Evolutionary conservation across 1,284 basidiomycete genomes (phyloP), one percentile per base, ranked within the genome.

Genomic region (Bondarzewia mesenterica): DNA sequence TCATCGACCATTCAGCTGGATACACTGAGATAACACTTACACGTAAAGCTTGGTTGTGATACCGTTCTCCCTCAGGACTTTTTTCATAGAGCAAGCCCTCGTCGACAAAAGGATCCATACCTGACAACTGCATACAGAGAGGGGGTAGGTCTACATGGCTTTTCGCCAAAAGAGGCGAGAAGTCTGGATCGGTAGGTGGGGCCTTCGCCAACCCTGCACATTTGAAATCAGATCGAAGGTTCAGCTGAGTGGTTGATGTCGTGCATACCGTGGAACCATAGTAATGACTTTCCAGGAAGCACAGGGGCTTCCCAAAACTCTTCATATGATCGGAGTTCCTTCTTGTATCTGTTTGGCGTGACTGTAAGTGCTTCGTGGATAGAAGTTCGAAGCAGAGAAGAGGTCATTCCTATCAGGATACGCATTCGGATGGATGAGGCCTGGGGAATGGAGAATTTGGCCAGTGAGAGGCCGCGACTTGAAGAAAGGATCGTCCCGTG

Each of bases 401-500:
- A 39, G 12, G 23, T 18, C 42, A 7, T 12, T 37, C 32, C 39
- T 44, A 18, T 23, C 22, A 12, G 47, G 38, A 29, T 49, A 44
- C 8, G 39, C 50, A 15, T 54, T 47, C 14, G 41, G 37, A 27
- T 56, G 52, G 16, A 53, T 8, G 8, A 57, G 27, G 14, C 25
- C 15, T 15, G 58, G 58, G 16, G 38, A 29, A 6, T 44, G 21
- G 3, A 61, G 44, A 14, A 53, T n/a, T 25, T 54, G 55, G 3
- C 58, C 59, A 7, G 57, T 58, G 20, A 57, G 35, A 3, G 26
- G 47, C 21, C 41, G 50, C 3, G 39, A 42, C 6, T 26, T n/a
- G 48, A 60, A 57, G 44, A 52, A 54, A 1, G 50, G 51, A 23
- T 62, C 59, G 18, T 57, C 50, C 10, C 52, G 53, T 2, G 54